Conservation (phyloP, 306 rosid genomes). For the Cucumis sativus region DNA sequence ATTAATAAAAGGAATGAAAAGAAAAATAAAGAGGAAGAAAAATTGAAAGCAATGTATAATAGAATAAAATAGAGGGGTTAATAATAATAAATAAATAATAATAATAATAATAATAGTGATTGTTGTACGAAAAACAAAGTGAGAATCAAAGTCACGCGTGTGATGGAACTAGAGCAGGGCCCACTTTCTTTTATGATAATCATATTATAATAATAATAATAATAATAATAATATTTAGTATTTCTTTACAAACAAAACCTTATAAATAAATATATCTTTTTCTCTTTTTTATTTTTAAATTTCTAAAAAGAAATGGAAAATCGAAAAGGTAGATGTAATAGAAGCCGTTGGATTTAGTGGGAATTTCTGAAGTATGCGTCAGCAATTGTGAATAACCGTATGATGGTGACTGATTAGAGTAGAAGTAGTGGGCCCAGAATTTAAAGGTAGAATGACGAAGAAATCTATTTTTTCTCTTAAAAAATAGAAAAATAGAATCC, state of each 20-base stretch:
- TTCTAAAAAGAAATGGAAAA: background rate
- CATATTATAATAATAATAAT: no score
- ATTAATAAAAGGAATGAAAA: no score
- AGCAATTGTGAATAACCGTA: background rate
- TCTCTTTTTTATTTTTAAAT: no score
- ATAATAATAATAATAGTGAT: background rate
- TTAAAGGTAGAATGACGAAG: background rate
- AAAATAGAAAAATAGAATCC: background rate
- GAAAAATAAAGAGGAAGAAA: background rate
- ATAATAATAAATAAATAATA: background rate
- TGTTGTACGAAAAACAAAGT: background rate
- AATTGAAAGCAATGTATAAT: background rate
- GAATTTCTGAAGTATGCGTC: background rate
- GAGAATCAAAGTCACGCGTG: slow-evolving; percentile 5
- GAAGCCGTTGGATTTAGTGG: background rate
- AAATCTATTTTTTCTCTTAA: background rate
- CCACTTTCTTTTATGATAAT: background rate
- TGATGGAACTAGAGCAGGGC: background rate
- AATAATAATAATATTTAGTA: no score
- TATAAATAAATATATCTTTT: background rate
- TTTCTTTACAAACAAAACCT: no score
- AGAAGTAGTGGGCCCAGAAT: background rate
- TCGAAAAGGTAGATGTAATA: background rate
- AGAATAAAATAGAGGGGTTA: background rate
- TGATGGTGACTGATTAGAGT: background rate